phyloP scores from a whole-genome alignment of 192 early-diverging fungal species.

The Allomyces macrogynus region DNA sequence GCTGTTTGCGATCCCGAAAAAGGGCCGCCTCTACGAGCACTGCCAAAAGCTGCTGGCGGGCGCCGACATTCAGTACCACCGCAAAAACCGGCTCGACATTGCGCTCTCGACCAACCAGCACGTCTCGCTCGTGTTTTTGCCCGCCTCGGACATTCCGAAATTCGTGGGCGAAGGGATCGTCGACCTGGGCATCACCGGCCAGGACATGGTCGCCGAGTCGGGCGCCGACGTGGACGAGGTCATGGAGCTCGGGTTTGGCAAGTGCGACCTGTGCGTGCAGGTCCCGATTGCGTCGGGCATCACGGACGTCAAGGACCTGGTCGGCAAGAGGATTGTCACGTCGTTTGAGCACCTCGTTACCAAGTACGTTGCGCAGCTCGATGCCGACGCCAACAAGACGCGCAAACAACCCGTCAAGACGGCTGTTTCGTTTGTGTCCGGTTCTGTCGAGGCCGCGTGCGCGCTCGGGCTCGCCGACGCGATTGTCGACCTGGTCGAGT shows the following conservation, averaged over 20 bases:
- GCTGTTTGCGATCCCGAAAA: slow-evolving; percentile 94
- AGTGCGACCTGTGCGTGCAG: slow-evolving; percentile 80
- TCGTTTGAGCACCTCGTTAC: slow-evolving; percentile 56
- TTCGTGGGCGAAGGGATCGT: slow-evolving; percentile 90
- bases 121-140: slow-evolving; percentile 82
- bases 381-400: slow-evolving; percentile 26
- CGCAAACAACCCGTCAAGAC: slow-evolving; percentile 24
- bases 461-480: slow-evolving; percentile 89
- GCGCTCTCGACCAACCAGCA: slow-evolving; percentile 84
- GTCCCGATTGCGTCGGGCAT: slow-evolving; percentile 43
- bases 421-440: slow-evolving; percentile 65
- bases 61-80: slow-evolving; percentile 88
- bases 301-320: slow-evolving; percentile 36
- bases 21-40: slow-evolving; percentile 86
- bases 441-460: slow-evolving; percentile 90
- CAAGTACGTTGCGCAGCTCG: slow-evolving; percentile 54
- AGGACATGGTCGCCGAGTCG: slow-evolving; percentile 27
- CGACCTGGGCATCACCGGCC: slow-evolving; percentile 89
- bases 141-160: slow-evolving; percentile 87
- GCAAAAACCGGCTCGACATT: slow-evolving; percentile 90
- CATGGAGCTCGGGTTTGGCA: slow-evolving; percentile 71
- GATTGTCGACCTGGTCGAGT: slow-evolving; percentile 67
- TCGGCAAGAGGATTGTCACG: slow-evolving; percentile 87
- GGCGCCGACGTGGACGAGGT: slow-evolving; percentile 21
- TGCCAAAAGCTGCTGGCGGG: slow-evolving; percentile 60